Base-by-base conservation (phyloP, 23 red algal genomes). In the Gracilaria caudata region DNA sequence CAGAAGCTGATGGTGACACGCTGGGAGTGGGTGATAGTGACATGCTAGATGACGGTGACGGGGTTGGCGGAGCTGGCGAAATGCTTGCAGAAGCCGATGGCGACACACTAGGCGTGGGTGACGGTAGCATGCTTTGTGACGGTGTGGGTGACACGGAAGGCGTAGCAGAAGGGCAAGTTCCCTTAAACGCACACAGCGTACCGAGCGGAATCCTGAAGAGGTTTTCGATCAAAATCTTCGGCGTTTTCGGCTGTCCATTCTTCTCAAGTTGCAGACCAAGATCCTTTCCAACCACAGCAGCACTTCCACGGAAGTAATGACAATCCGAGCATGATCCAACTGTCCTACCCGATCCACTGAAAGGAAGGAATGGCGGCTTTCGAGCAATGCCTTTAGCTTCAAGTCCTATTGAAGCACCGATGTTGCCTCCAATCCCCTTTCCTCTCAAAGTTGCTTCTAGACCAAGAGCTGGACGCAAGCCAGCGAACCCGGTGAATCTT, bases 131-230 rank as follows among this genome's bases (percentile, higher is more conserved):
- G 41, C 41, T 45, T 45, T 45, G 41, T 10, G 41, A 45, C 41
- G 41, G 41, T 45, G 41, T 7, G 6, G 41, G 41, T 4, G 41
- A 45, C 41, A 45, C 41, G 41, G 41, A 45, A 45, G 41, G 41
- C 41, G 41, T 45, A 45, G 41, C 41, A 4, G 41, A 45, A 45
- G 41, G 41, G 41, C 41, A 45, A 45, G 6, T 45, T 4, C 41
- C 41, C 41, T 45, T 56, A 16, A 56, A 21, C 8, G 78, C 78
- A 43, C 78, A 82, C 25, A 82, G 51, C 7, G 78, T 82, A 2
- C 78, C 78, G 2, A 82, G 78, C 8, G 17, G 51, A 82, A 82
- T 82, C 21, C 16, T 29, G 57, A 82, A 82, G 8, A 82, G 78
- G 4, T 82, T n/a, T 34, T 61, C 54, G n/a, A 82, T 61, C 32